Base-by-base conservation (phyloP, 176 grass and related monocot species). In the Pontederia paniculata region DNA sequence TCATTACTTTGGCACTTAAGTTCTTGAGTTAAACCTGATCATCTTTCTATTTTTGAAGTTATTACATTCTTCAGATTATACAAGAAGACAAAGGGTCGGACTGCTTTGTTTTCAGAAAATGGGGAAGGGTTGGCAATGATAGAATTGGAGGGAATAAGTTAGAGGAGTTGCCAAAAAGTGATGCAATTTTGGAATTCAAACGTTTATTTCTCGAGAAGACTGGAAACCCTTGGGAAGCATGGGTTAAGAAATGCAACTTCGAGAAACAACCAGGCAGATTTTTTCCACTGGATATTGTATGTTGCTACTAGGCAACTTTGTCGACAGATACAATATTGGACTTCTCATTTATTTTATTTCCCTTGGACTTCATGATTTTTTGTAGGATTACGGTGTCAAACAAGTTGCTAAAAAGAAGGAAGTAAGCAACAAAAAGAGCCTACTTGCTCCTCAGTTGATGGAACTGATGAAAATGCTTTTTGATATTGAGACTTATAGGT, bases 191-290 rank as follows among this genome's bases (percentile, higher is more conserved):
- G 6, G 72, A 89, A 76, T 96, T 96, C 58, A 96, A 81, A 96
- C 82, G 82, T 80, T 60, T 96, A 52, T 96, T 96, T 85, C 79
- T 89, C 63, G 90, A 89, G 54, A 96, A 96, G 73, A 96, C 90
- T 63, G 85, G 90, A 56, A 96, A 96, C 53, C 74, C 73, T 11
- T 96, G 90, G 90, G 82, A 89, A 81, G 76, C 90, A 73, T 96
- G 90, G 90, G 79, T 83, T 53, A 50, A 78, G 55, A 96, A 89
- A 72, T 74, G 69, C 23, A 80, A 85, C 59, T 96, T 96, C 23
- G 57, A 71, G 60, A 96, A 96, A 60, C 81, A 86, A 59, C 85
- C 85, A 72, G 82, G 76, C 54, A 84, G 21, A 73, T 96, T 89
- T 72, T 86, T 80, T 67, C 90, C 90, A 8, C 85, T 96, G 51